Evolutionary conservation across 2,329 filamentous ascomycete genomes (phyloP).

Genomic region (Colletotrichum sp.): DNA sequence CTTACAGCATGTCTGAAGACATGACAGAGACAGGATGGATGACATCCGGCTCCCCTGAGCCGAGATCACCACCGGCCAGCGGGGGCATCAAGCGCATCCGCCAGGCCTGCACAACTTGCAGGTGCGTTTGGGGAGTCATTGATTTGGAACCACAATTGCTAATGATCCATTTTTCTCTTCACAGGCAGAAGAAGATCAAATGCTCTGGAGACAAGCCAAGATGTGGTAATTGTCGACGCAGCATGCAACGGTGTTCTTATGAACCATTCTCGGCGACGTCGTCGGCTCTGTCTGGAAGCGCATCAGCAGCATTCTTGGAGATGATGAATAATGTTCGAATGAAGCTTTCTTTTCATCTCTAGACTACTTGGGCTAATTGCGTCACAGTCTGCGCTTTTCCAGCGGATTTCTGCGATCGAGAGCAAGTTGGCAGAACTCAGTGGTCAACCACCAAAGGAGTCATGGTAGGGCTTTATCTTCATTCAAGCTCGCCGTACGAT

Average conservation of each 20-base stretch:
- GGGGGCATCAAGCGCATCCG: not conserved
- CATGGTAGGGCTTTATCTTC: not conserved
- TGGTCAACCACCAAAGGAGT: not conserved
- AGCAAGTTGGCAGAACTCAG: not conserved
- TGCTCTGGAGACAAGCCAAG: not conserved
- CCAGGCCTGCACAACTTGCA: not conserved
- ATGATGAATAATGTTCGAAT: not conserved
- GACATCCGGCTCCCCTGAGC: not conserved
- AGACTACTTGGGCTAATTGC: not conserved
- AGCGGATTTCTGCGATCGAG: not conserved
- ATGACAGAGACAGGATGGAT: not conserved
- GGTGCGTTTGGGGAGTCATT: not conserved
- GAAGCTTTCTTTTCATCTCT: accelerated
- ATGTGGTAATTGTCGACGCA: not conserved
- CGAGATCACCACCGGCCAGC: not conserved
- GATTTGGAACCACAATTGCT: not conserved
- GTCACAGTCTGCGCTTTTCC: not conserved
- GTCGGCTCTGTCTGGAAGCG: not conserved
- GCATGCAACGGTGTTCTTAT: not conserved
- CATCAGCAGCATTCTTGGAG: not conserved
- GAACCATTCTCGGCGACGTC: not conserved
- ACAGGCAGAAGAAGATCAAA: not conserved
- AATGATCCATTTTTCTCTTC: accelerated
- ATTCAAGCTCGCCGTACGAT: not conserved
- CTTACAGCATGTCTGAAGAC: not conserved